Conservation (phyloP, 768 basidiomycete genomes). For the Hemileccinum impolitum region DNA sequence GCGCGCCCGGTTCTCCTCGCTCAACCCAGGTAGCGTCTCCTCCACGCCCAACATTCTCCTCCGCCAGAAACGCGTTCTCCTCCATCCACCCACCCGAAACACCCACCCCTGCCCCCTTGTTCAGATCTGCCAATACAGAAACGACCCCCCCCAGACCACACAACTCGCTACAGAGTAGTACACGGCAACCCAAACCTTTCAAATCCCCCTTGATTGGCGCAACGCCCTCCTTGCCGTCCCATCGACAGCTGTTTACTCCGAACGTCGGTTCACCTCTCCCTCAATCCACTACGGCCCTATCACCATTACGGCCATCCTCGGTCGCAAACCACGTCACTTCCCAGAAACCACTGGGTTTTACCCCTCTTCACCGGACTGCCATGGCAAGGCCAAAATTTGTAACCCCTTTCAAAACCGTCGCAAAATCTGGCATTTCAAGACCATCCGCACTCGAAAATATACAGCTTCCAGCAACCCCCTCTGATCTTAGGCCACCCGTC, state of each 20-base stretch:
- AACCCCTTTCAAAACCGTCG: constrained; percentile 60
- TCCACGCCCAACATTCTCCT: constrained; percentile 33
- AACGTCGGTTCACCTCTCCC: constrained; percentile 22
- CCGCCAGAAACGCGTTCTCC: constrained; percentile 34
- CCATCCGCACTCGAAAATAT: constrained; percentile 1
- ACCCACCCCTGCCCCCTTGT: constrained; percentile 34
- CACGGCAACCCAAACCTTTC: constrained; percentile 37
- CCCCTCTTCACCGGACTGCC: constrained; percentile 23
- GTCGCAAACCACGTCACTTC: constrained; percentile 10
- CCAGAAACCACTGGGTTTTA: constrained; percentile 25
- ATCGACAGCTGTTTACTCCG: constrained; percentile 29
- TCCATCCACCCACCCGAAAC: constrained; percentile 31
- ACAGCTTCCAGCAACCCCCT: constrained; percentile 1
- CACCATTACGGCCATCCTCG: constrained; percentile 36
- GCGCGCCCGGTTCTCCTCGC: constrained; percentile 2
- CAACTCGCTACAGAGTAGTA: constrained; percentile 5
- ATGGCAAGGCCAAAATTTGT: constrained; percentile 43
- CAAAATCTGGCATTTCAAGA: constrained; percentile 39
- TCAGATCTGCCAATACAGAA: constrained; percentile 25
- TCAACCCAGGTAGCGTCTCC: constrained; percentile 9
- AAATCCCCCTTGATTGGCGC: constrained; percentile 42
- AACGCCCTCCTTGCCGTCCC: no score
- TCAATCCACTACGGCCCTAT: constrained; percentile 19
- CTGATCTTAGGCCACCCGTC: background rate
- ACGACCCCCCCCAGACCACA: background rate